Evolutionary conservation across 2,329 filamentous ascomycete genomes (phyloP).

Genomic region (Hymenoscyphus infarciens): DNA sequence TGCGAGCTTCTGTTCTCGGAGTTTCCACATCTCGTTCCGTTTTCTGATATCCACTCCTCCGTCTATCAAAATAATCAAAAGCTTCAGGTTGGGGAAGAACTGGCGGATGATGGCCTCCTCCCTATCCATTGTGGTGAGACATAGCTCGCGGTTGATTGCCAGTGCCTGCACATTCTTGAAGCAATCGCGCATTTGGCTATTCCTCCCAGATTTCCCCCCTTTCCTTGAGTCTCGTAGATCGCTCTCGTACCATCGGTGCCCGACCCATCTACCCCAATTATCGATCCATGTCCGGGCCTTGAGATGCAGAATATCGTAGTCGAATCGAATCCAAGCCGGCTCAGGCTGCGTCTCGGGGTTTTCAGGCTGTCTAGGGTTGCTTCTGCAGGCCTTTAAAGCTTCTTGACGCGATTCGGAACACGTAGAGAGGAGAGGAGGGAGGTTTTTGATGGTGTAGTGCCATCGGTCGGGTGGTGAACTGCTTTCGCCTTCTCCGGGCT

Average conservation of each 20-base stretch:
- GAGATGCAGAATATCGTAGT: constrained; percentile 16
- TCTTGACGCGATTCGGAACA: constrained; percentile 15
- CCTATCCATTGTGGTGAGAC: constrained; percentile 9
- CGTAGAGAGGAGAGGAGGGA: constrained; percentile 11
- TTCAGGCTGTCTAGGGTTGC: background rate
- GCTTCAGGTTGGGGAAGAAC: constrained; percentile 14
- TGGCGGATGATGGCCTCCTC: constrained; percentile 5
- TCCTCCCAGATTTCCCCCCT: background rate
- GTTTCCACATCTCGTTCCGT: constrained; percentile 3
- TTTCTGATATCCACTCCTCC: constrained; percentile 6
- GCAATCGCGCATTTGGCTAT: constrained; percentile 11
- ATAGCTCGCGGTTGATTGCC: constrained; percentile 13
- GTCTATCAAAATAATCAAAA: constrained; percentile 16
- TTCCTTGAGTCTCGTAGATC: constrained; percentile 6
- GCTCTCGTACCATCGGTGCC: constrained; percentile 8
- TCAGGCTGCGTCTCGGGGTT: background rate
- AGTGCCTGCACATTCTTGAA: constrained; percentile 12
- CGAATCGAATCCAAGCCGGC: constrained; percentile 15
- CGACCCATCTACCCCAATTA: background rate
- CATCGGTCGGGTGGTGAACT: constrained; percentile 9
- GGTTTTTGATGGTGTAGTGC: constrained; percentile 12
- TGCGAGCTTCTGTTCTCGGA: background rate
- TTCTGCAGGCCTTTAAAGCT: constrained; percentile 10
- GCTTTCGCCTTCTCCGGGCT: background rate
- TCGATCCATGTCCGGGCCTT: constrained; percentile 10